Conservation (phyloP, 495 filamentous ascomycete species). For the Penicillium herquei region DNA sequence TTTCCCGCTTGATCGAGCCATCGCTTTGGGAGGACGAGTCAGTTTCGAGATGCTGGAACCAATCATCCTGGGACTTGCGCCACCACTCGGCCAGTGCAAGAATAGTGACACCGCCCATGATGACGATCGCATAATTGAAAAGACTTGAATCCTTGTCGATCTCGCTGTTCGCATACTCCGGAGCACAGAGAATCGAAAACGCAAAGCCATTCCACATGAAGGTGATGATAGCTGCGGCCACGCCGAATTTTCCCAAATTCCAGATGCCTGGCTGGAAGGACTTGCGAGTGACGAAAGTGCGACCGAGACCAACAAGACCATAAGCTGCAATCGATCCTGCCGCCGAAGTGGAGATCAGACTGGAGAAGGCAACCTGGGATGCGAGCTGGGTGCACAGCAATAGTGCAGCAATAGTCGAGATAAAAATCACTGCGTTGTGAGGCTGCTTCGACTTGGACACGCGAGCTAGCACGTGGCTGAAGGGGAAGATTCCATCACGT, state of each 20-base stretch:
- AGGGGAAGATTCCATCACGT: constrained; percentile 38
- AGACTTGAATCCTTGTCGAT: constrained; percentile 28
- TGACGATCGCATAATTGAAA: constrained; percentile 39
- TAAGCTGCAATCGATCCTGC: constrained; percentile 39
- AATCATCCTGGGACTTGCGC: constrained; percentile 32
- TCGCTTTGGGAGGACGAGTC: constrained; percentile 16
- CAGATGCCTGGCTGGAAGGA: constrained; percentile 31
- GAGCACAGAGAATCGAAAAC: constrained; percentile 34
- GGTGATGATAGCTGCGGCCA: constrained; percentile 29
- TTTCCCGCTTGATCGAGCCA: constrained; percentile 2
- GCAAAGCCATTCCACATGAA: constrained; percentile 39
- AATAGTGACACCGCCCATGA: constrained; percentile 37
- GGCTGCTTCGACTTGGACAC: constrained; percentile 37
- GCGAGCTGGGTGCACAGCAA: constrained; percentile 36
- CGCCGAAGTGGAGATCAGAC: constrained; percentile 34
- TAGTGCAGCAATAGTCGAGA: constrained; percentile 28
- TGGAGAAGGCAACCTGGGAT: constrained; percentile 35
- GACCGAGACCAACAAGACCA: constrained; percentile 33
- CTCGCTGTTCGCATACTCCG: constrained; percentile 26
- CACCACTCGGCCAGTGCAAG: constrained; percentile 33
- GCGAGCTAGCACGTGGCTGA: constrained; percentile 28
- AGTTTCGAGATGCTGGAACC: constrained; percentile 33
- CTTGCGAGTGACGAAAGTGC: constrained; percentile 32
- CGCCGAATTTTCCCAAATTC: constrained; percentile 32
- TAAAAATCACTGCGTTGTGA: constrained; percentile 38